Conservation (phyloP, 768 basidiomycete species). For the Tylopilus cervinicoccineus region DNA sequence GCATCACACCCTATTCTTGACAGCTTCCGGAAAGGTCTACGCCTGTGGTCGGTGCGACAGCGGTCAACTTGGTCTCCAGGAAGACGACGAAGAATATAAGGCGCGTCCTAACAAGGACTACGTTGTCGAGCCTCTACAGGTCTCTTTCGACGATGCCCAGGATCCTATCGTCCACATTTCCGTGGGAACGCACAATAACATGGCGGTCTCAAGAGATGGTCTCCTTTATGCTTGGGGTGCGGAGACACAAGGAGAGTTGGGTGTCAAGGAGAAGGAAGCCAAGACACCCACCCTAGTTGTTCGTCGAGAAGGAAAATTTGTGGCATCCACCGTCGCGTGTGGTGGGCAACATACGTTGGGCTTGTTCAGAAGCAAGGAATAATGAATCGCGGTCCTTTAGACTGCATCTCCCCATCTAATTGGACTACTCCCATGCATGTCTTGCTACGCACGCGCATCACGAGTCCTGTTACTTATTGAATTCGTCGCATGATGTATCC, state of each 20-base stretch:
- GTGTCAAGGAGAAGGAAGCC: slow-evolving; percentile 57
- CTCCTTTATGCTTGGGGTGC: slow-evolving; percentile 77
- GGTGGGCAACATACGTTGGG: slow-evolving; percentile 79
- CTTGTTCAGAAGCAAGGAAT: slow-evolving; percentile 60
- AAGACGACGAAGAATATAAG: slow-evolving; percentile 65
- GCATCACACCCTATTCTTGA: slow-evolving; percentile 89
- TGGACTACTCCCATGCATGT: slow-evolving; percentile 15
- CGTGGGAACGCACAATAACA: slow-evolving; percentile 68
- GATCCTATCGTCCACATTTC: slow-evolving; percentile 67
- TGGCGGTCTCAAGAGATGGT: slow-evolving; percentile 63
- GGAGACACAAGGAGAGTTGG: slow-evolving; percentile 74
- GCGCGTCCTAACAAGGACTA: slow-evolving; percentile 54
- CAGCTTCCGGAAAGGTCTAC: slow-evolving; percentile 77
- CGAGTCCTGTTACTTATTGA: slow-evolving; percentile 18
- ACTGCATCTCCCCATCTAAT: slow-evolving; percentile 16
- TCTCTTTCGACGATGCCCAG: slow-evolving; percentile 58
- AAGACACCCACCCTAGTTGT: slow-evolving; percentile 65
- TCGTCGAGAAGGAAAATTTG: slow-evolving; percentile 63
- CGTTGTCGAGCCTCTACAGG: slow-evolving; percentile 58
- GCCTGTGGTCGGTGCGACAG: slow-evolving; percentile 83
- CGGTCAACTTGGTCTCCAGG: slow-evolving; percentile 72
- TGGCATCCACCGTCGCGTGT: slow-evolving; percentile 51
- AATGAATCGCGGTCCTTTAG: slow-evolving; percentile 7
- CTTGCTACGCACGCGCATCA: slow-evolving; percentile 15
- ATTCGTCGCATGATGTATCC: slow-evolving; percentile 14